Evolutionary conservation across 2,329 filamentous ascomycete genomes (phyloP), one percentile per base, ranked within the genome.

Genomic region (Colletotrichum kahawae): DNA sequence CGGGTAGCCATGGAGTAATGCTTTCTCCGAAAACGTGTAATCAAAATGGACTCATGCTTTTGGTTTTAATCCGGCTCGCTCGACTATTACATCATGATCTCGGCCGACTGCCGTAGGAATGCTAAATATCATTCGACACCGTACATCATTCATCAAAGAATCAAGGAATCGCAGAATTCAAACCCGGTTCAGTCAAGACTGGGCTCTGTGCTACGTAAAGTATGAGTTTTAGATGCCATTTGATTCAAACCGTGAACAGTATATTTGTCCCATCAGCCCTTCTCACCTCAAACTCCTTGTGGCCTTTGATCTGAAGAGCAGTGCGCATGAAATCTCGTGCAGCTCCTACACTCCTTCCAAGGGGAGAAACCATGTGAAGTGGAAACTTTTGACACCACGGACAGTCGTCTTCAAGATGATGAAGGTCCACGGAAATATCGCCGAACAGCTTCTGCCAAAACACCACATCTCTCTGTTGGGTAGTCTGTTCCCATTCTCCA

Each of bases 141-240:
- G 18, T n/a, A 21, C 3, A 21, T 0, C 43, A 5, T 1, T 48
- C 18, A 48, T 1, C 0, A n/a, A 51, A 4, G 0, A 21, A 1
- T 1, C 43, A 21, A 21, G 21, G 10, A 21, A 3, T 21, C 10
- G 43, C 43, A 4, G 2, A 21, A 51, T 4, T 51, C 0, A 51
- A 1, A 21, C 1, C 43, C 2, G 43, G 7, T 21, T 51, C 4
- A 4, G 43, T 51, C 6, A 13, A 48, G 21, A 2, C 10, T 7
- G 1, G n/a, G 18, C 4, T 6, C n/a, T 48, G 43, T 1, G 43
- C n/a, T 13, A 4, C 43, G 3, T 10, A 21, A 48, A 10, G 5
- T 21, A 3, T 13, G 43, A 4, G 1, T 21, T 21, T 3, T 21
- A 21, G 5, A 51, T 24, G 13, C 10, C 2, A 21, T 5, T 7